Evolutionary conservation across 2,329 filamentous ascomycete genomes (phyloP), one percentile per base, ranked within the genome.

Genomic region (Aspergillus sp.): DNA sequence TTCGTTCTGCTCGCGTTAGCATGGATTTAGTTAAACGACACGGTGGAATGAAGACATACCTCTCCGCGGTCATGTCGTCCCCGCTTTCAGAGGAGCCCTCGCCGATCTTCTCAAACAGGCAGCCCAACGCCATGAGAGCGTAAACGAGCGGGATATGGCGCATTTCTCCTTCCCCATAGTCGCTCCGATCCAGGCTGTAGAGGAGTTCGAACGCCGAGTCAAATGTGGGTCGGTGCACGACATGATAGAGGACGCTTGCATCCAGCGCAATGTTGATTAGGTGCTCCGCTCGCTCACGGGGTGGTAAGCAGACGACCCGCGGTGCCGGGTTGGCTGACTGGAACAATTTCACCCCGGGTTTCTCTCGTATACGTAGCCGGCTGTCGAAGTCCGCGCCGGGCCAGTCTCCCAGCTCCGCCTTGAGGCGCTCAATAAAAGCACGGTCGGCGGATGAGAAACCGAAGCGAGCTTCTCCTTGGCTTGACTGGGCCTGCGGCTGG

Each of bases 61-160:
- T 50, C 30, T 62, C 56, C 3, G 25, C 12, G 4, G 50, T 19
- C 12, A 28, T 17, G 10, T 54, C 32, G 17, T 45, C 28, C 2
- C 38, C 38, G 4, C 10, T 54, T 2, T 59, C 56, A 5, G 36
- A 39, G 4, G 56, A 6, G 5, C 39, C 28, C 13, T 43, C 28
- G 3, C 25, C 45, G 4, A 25, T 23, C 19, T 50, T 47, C 47
- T 58, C 50, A 10, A 51, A 58, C 0, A 63, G 23, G 32, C 54
- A 59, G 28, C 59, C 59, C 17, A 62, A 19, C 12, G 53, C 59
- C 62, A 58, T 64, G 12, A 52, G 59, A 5, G 59, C 38, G 25
- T 62, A 62, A 12, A 62, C 9, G 2, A 64, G 59, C 6, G 59
- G 45, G 5, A 64, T 28, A 17, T 57, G 52, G 4, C 13, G 39